Base-by-base conservation (phyloP, 805 yeast genomes). In the Kluyveromyces lactis region DNA sequence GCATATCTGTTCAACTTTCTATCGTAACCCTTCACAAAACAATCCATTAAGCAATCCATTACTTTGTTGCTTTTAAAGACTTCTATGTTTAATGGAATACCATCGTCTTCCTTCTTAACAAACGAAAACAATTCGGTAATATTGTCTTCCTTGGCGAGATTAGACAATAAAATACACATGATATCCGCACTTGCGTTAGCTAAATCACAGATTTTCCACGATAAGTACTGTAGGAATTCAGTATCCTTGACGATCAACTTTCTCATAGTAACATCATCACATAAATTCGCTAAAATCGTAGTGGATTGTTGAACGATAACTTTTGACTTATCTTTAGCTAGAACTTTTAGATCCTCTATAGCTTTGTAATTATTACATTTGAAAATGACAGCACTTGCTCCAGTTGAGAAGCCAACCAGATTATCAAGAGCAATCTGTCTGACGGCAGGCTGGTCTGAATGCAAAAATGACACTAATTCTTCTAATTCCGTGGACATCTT, bases 351-450 rank as follows among this genome's bases (percentile, higher is more conserved):
- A 58, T 87, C 94, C 36, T 69, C 68, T 43, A 87, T 72, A 4
- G 95, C 82, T 44, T 73, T 72, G 53, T 69, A 79, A 51, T 83
- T 73, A 55, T 86, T 79, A 52, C 77, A 73, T 45, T 74, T 71
- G 66, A 90, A 90, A 23, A 86, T 67, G 27, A 67, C 64, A 37
- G 75, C 77, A 26, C 79, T 74, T 2, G 79, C 69, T 7, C 90
- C 90, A 33, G 79, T 75, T 8, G 95, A 81, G 58, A 72, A 85
- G 2, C 89, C 94, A 10, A 86, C 86, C 40, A 87, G 60, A 56
- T 86, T 79, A 51, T 84, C 92, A 35, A 89, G 67, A 0, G 97
- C 97, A 41, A 87, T 80, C 50, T 81, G 86, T 43, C 81, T 77
- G 24, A 86, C 84, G 9, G 81, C 81, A 2, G 83, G 79, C 54